These are phyloP conservation scores for Phanerodontia chrysosporium DNA, from an alignment of 768 basidiomycete species.

Conservation along the genomic window DNA sequence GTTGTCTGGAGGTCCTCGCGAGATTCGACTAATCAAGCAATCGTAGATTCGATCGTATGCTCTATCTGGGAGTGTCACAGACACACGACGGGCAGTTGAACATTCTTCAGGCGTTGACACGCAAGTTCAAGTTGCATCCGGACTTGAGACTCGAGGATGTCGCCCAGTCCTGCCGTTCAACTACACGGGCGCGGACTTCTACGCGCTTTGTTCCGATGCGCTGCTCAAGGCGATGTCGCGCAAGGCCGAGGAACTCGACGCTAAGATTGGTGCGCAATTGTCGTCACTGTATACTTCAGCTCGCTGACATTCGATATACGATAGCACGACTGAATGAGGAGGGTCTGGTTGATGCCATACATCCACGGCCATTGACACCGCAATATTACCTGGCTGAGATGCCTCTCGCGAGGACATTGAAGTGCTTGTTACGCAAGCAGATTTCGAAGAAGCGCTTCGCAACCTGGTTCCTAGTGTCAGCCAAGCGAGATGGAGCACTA, in stretches of 20 bases:
- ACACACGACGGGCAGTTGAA: constrained; percentile 81
- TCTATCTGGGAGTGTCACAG: constrained; percentile 91
- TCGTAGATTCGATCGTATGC: constrained; percentile 90
- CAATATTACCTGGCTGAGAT: constrained; percentile 90
- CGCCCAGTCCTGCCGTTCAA: constrained; percentile 80
- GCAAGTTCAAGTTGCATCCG: constrained; percentile 84
- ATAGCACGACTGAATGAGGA: constrained; percentile 38
- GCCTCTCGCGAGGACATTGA: constrained; percentile 59
- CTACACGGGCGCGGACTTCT: constrained; percentile 97
- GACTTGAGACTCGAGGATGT: constrained; percentile 57
- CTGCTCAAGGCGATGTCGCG: constrained; percentile 92
- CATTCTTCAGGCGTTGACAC: constrained; percentile 85
- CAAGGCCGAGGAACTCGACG: constrained; percentile 77
- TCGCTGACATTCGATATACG: background rate
- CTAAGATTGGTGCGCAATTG: constrained; percentile 56
- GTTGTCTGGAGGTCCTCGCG: constrained; percentile 14
- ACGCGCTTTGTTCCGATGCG: constrained; percentile 95
- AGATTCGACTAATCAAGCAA: background rate
- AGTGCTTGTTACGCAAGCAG: constrained; percentile 68
- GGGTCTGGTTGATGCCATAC: constrained; percentile 34
- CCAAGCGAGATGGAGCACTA: constrained; percentile 85
- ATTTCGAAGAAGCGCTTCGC: constrained; percentile 72
- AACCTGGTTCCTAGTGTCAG: constrained; percentile 81
- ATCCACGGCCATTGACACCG: constrained; percentile 72
- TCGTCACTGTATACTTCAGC: background rate